Evolutionary conservation across 2,329 filamentous ascomycete genomes (phyloP).

Genomic region (Claviceps monticola): DNA sequence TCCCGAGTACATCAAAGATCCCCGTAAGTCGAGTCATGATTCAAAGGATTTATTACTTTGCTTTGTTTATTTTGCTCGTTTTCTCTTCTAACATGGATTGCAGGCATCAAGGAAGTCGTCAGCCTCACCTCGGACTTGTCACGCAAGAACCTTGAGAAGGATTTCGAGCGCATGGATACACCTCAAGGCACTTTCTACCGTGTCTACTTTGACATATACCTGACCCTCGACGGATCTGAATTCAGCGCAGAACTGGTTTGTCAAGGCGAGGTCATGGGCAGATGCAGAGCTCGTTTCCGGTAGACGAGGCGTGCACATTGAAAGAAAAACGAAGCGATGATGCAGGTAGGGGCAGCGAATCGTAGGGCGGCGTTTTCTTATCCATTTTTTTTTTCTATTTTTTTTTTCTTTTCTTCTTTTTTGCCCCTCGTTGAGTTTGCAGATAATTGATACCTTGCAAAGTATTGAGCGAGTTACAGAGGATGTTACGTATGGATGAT

Average conservation of each 20-base stretch:
- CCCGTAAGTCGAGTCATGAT: conserved; percentile 53
- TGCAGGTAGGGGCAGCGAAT: neutral
- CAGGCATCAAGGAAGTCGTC: conserved; percentile 97
- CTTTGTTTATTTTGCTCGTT: no score
- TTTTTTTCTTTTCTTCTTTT: neutral
- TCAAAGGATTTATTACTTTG: no score
- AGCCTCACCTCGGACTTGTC: conserved; percentile 94
- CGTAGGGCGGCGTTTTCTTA: neutral
- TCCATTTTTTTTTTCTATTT: neutral
- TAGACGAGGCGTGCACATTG: conserved; percentile 17
- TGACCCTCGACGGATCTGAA: conserved; percentile 92
- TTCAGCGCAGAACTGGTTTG: conserved; percentile 98
- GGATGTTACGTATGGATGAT: neutral
- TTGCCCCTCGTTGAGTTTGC: neutral
- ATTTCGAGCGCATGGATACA: conserved; percentile 98
- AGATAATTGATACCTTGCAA: conserved; percentile 5
- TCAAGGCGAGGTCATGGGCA: conserved; percentile 97
- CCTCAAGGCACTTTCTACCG: conserved; percentile 94
- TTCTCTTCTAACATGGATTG: neutral
- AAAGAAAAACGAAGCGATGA: neutral
- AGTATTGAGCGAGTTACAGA: conserved; percentile 1
- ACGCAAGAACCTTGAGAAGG: conserved; percentile 96
- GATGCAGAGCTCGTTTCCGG: conserved; percentile 81
- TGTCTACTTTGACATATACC: conserved; percentile 65
- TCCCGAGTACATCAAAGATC: conserved; percentile 97